Percentiles rank a stretch among this genome's conserved stretches.
Conservation (phyloP, 164 flowering plant species). For the Chimonanthus salicifolius region DNA sequence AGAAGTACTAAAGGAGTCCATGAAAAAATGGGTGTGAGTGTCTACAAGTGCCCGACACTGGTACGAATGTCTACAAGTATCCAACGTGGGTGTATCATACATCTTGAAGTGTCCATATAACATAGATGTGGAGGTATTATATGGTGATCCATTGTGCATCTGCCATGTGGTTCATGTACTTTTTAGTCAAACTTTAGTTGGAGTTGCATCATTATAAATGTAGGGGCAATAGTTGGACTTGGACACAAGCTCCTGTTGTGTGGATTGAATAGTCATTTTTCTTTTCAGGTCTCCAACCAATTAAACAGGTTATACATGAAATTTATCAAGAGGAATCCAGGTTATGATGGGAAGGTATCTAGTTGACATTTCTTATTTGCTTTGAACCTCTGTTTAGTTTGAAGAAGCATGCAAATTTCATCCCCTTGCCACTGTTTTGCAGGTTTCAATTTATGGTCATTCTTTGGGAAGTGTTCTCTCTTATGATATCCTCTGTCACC, state of each 20-base stretch:
- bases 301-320: conserved; percentile 71
- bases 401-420: not conserved
- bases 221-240: not conserved
- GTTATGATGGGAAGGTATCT: conserved; percentile 94
- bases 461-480: conserved; percentile 98
- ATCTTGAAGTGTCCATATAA: no score
- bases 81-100: no score
- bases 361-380: not conserved
- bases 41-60: no score
- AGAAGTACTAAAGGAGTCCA: no score
- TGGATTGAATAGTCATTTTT: not conserved
- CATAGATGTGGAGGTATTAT: no score
- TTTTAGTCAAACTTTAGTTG: not conserved
- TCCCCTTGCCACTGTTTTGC: conserved; percentile 1
- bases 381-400: not conserved
- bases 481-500: conserved; percentile 97
- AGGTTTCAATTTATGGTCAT: conserved; percentile 97
- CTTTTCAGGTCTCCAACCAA: conserved; percentile 81
- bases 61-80: no score
- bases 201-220: not conserved
- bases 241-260: not conserved
- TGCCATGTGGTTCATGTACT: not conserved
- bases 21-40: no score
- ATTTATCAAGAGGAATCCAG: conserved; percentile 92
- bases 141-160: no score